Evolutionary conservation across 805 yeast genomes (phyloP), one percentile per base, ranked within the genome.

Genomic region (Candida taoyuanica): DNA sequence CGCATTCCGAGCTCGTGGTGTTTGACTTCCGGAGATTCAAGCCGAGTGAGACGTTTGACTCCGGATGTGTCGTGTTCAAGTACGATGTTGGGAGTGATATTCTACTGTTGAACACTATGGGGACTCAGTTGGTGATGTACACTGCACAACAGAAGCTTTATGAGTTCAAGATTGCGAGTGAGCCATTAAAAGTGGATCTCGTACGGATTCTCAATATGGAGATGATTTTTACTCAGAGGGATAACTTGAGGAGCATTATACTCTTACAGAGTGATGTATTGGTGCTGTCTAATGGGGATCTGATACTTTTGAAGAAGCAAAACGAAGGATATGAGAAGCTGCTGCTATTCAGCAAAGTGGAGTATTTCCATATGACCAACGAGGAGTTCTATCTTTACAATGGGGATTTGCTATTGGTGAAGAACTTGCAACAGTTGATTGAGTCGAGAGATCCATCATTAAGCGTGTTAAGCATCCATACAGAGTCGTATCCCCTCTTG

Each of bases 341-440:
- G 8, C 23, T 53, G 26, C 39, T 56, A 12, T 49, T 56, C 33
- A 53, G 53, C 3, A 52, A 44, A 20, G 47, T 53, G n/a, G 59
- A 55, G 32, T 52, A 35, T 28, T 35, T 50, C 32, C 48, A 52
- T 29, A 53, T 48, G 38, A 43, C 55, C 31, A 46, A 47, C 14
- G 36, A 47, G 6, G 50, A 47, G 25, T 46, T 62, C 31, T 64
- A 65, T 36, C 47, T 69, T 52, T 59, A 62, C 38, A 76, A 76
- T 1, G 62, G 59, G 19, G 49, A 56, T 4, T 40, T 71, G 5
- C 46, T 63, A 2, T 37, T 54, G 13, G 33, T 54, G 4, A 51
- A 43, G 37, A 43, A 49, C 21, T 37, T 54, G 5, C 3, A 35
- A 1, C 29, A 41, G 12, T 26, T 53, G 24, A 29, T 46, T 7